Evolutionary conservation across 1,139 yeast species (phyloP).

Genomic region (Hansenula sp.): DNA sequence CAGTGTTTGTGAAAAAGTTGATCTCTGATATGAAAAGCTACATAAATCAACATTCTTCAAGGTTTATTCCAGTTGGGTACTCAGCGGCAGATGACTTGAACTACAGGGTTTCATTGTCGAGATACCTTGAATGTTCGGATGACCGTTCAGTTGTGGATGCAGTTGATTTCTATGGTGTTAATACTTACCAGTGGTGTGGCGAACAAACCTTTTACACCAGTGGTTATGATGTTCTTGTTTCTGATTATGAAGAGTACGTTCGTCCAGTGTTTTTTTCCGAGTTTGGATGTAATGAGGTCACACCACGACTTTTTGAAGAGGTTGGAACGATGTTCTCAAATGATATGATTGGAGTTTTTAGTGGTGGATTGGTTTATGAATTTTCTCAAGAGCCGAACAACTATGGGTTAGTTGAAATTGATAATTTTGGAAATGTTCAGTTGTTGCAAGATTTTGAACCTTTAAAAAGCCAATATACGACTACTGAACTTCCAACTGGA

Average conservation of each 20-base stretch:
- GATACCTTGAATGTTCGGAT: constrained; percentile 74
- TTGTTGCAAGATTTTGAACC: constrained; percentile 51
- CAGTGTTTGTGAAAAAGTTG: constrained; percentile 72
- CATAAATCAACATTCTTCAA: constrained; percentile 50
- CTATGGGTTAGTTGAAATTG: constrained; percentile 77
- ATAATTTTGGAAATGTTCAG: constrained; percentile 50
- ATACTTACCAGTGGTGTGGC: constrained; percentile 98
- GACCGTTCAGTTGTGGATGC: constrained; percentile 44
- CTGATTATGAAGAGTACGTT: constrained; percentile 63
- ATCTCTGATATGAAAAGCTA: constrained; percentile 78
- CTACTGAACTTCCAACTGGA: constrained; percentile 27
- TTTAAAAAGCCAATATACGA: constrained; percentile 45
- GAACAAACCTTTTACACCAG: constrained; percentile 75
- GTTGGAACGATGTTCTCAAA: constrained; percentile 64
- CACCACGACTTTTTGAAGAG: constrained; percentile 81
- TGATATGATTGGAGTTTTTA: constrained; percentile 76
- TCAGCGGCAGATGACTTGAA: constrained; percentile 91
- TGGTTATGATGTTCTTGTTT: constrained; percentile 75
- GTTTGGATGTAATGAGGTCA: constrained; percentile 85
- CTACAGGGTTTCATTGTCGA: constrained; percentile 72
- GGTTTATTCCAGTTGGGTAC: constrained; percentile 87
- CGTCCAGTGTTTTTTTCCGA: constrained; percentile 88
- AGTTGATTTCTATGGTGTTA: constrained; percentile 92
- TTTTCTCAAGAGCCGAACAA: constrained; percentile 84
- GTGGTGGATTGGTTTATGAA: constrained; percentile 93